phyloP scores from a whole-genome alignment of 179 eudicot species.

The Actinidia polygama region DNA sequence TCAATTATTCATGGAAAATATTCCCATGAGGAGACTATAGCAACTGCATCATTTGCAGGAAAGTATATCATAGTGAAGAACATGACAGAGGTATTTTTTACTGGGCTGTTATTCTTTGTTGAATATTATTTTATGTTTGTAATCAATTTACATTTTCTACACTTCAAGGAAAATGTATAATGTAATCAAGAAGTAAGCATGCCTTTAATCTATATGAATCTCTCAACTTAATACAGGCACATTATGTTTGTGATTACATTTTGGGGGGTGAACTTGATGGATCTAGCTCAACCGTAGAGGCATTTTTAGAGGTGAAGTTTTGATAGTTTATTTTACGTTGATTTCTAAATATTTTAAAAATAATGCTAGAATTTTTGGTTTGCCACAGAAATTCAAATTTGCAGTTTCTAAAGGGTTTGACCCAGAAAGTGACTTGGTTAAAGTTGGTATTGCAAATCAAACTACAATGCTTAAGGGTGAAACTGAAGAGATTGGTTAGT shows the following conservation, averaged over 20 bases:
- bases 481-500: slow-evolving; percentile 96
- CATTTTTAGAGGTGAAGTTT: slow-evolving; percentile 71
- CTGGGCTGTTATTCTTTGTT: background rate
- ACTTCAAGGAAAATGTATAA: background rate
- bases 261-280: slow-evolving; percentile 94
- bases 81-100: slow-evolving; percentile 74
- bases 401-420: slow-evolving; percentile 93
- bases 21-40: slow-evolving; percentile 91
- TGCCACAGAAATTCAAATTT: slow-evolving; percentile 84
- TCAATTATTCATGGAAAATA: slow-evolving; percentile 96
- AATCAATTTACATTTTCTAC: background rate
- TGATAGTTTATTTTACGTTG: background rate
- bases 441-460: slow-evolving; percentile 94
- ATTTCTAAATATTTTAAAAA: background rate
- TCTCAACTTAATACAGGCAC: slow-evolving; percentile 57
- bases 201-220: background rate
- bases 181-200: background rate
- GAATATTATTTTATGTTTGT: background rate
- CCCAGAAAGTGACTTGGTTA: slow-evolving; percentile 85
- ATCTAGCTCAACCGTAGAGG: slow-evolving; percentile 93
- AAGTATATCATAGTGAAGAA: slow-evolving; percentile 82
- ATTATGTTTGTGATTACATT: slow-evolving; percentile 93
- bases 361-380: slow-evolving; percentile 13
- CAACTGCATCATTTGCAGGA: slow-evolving; percentile 98
- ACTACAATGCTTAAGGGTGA: slow-evolving; percentile 99